Conservation (phyloP, 2,329 filamentous ascomycete genomes). For the Akanthomyces lecanii region DNA sequence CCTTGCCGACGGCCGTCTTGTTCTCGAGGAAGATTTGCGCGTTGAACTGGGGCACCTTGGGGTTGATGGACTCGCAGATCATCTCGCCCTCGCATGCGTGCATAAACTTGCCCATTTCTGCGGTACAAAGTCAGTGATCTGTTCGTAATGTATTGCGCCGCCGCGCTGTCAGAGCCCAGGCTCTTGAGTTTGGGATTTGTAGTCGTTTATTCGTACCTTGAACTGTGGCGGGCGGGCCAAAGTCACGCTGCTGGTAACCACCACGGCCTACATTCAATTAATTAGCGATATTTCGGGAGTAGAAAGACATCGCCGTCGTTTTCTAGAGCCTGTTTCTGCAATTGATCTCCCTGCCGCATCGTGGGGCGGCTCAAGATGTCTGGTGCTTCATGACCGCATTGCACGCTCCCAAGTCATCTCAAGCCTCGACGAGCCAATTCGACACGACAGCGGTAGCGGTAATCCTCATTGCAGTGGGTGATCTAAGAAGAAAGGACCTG, state of each 20-base stretch:
- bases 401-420: not conserved
- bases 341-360: not conserved
- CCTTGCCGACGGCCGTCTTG: slow-evolving; percentile 93
- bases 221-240: slow-evolving; percentile 36
- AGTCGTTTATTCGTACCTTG: slow-evolving; percentile 29
- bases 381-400: not conserved
- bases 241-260: slow-evolving; percentile 37
- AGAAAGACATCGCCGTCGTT: not conserved
- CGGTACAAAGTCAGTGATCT: not conserved
- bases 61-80: slow-evolving; percentile 91
- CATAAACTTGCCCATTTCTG: slow-evolving; percentile 87
- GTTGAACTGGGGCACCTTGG: slow-evolving; percentile 98
- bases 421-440: not conserved
- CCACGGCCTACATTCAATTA: slow-evolving; percentile 29
- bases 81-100: slow-evolving; percentile 97
- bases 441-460: not conserved
- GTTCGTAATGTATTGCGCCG: not conserved
- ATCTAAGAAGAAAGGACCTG: not conserved
- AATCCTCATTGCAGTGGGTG: not conserved
- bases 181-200: not conserved
- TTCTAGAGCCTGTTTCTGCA: not conserved
- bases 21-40: slow-evolving; percentile 98
- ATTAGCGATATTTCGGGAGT: slow-evolving; percentile 18
- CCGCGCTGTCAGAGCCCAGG: not conserved
- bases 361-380: not conserved